Percentiles rank a stretch among this genome's conserved stretches.
phyloP scores from a whole-genome alignment of 768 basidiomycete genomes.

The Phaeotremella fagi region DNA sequence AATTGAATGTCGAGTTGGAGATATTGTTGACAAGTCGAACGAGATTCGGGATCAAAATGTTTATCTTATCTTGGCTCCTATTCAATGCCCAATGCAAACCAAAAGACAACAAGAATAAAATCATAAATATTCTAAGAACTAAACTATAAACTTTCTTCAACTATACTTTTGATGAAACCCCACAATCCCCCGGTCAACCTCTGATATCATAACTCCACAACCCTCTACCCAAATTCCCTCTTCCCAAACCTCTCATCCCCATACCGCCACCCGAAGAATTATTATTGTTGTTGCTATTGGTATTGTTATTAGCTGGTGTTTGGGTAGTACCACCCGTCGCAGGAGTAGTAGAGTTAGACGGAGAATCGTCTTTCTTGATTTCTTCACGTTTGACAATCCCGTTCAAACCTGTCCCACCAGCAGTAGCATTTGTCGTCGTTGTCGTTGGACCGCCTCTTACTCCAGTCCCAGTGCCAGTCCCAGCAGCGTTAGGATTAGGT shows the following conservation, averaged over 20 bases:
- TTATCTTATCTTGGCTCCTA: too few species aligned
- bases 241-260: neutral
- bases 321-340: neutral
- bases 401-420: too few species aligned
- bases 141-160: too few species aligned
- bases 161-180: neutral
- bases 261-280: slow-evolving; percentile 9
- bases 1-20: too few species aligned
- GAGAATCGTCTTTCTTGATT: neutral
- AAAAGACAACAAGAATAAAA: too few species aligned
- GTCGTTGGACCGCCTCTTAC: neutral
- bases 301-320: slow-evolving; percentile 10
- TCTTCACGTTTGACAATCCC: too few species aligned
- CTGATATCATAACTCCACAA: slow-evolving; percentile 30
- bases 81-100: too few species aligned
- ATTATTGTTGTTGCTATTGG: too few species aligned
- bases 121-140: too few species aligned
- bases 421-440: neutral
- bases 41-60: too few species aligned
- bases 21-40: too few species aligned
- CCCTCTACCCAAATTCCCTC: slow-evolving; percentile 19
- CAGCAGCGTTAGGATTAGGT: slow-evolving; percentile 3
- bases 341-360: neutral
- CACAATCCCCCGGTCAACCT: slow-evolving; percentile 4
- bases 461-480: neutral